Percentiles rank a stretch among this genome's conserved stretches.
These are phyloP conservation scores for Carpinus fangiana DNA, from an alignment of 306 rosid genomes.

Conservation along the genomic window DNA sequence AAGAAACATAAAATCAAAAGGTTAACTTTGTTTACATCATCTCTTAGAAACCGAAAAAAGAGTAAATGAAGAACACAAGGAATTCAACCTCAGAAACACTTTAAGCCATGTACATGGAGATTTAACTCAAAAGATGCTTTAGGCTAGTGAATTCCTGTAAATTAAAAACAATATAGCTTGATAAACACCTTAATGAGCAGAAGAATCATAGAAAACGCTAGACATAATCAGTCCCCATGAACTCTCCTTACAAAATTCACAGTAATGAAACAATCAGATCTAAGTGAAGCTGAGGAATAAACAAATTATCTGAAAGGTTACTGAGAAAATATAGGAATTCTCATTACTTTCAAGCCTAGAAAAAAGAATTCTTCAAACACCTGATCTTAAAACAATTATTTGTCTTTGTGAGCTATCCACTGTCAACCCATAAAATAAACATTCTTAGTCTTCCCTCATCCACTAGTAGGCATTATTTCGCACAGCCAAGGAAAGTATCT, in stretches of 20 bases:
- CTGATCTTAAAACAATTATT: not conserved
- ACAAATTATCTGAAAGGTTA: not conserved
- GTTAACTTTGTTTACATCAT: not conserved
- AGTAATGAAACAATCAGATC: not conserved
- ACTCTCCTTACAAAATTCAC: not conserved
- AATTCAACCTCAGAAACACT: conserved; percentile 24
- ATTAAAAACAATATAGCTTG: not conserved
- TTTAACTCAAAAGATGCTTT: not conserved
- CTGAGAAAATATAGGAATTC: not conserved
- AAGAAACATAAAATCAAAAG: not conserved
- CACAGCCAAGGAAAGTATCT: not conserved
- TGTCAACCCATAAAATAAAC: not conserved
- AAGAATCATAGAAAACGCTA: not conserved
- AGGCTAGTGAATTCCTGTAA: not conserved
- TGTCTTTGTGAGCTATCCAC: not conserved
- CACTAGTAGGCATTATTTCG: not conserved
- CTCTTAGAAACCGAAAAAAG: not conserved
- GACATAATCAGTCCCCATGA: not conserved
- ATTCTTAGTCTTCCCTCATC: not conserved
- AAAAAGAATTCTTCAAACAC: not conserved
- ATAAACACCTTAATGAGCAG: not conserved
- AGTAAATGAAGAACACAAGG: conserved; percentile 20
- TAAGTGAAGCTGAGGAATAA: not conserved
- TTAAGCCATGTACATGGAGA: not conserved
- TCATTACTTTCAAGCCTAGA: not conserved